Percentiles rank a stretch among this genome's conserved stretches.
Evolutionary conservation across 106 monocot genomes (phyloP).

Genomic region (Triglochin maritima): DNA sequence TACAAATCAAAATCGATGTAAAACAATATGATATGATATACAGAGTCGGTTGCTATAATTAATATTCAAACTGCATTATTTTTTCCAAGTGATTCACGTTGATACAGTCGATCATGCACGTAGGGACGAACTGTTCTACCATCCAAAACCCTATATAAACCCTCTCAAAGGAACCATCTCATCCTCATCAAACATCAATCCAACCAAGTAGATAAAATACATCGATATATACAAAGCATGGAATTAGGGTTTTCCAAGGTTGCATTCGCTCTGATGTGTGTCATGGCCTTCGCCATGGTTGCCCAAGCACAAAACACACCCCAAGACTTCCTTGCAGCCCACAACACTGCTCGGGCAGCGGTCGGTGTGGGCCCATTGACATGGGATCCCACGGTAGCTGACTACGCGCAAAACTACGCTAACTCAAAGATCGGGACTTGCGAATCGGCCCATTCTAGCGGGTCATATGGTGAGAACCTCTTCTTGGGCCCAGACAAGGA

Average conservation of each 20-base stretch:
- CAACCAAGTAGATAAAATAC: too few species aligned
- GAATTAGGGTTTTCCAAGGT: neutral
- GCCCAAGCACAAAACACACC: conserved; percentile 6
- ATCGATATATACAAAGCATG: neutral
- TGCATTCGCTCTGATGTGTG: neutral
- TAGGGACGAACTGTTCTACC: too few species aligned
- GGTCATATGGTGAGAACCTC: conserved; percentile 11
- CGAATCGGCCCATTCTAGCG: neutral
- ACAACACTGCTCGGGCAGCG: conserved; percentile 1
- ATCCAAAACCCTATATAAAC: too few species aligned
- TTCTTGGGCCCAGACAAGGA: conserved; percentile 1
- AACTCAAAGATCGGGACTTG: neutral
- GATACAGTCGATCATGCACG: too few species aligned
- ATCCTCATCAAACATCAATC: too few species aligned
- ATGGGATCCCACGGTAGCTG: conserved; percentile 3
- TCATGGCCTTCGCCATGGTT: neutral
- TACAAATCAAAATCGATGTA: too few species aligned
- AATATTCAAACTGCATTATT: too few species aligned
- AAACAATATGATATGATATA: too few species aligned
- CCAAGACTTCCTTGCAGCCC: conserved; percentile 2
- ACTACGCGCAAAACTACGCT: conserved; percentile 12
- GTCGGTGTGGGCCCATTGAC: conserved; percentile 1
- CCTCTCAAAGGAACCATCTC: too few species aligned
- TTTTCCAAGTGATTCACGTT: too few species aligned
- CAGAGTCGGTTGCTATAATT: too few species aligned